Percentiles rank a stretch among this genome's conserved stretches.
These are phyloP conservation scores for Herpotrichia juniperi DNA, from an alignment of 2,329 filamentous ascomycete species.

Conservation along the genomic window DNA sequence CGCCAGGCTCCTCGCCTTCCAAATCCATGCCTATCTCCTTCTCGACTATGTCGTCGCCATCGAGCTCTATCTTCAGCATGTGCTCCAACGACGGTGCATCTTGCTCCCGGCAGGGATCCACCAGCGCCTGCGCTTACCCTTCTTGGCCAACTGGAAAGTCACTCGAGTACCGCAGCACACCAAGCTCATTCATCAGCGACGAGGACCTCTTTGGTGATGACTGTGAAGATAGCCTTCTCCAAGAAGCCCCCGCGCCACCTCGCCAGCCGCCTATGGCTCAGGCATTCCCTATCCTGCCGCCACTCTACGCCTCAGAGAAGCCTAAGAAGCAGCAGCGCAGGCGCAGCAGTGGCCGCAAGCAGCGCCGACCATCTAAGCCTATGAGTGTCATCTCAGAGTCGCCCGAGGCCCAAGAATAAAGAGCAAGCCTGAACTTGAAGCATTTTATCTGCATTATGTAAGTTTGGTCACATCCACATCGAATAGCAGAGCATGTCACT, in stretches of 20 bases:
- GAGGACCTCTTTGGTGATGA: conserved; percentile 49
- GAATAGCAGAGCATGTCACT: conserved; percentile 13
- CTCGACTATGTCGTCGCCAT: conserved; percentile 43
- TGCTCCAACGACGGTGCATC: conserved; percentile 26
- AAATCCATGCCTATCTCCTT: conserved; percentile 47
- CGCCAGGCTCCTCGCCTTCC: conserved; percentile 44
- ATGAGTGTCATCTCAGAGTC: conserved; percentile 51
- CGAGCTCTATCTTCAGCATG: conserved; percentile 44
- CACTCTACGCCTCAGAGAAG: conserved; percentile 49
- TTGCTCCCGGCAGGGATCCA: conserved; percentile 17
- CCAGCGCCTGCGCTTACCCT: conserved; percentile 45
- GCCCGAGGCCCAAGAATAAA: conserved; percentile 46
- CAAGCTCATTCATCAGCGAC: conserved; percentile 50
- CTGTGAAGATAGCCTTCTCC: conserved; percentile 44
- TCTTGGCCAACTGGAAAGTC: conserved; percentile 47
- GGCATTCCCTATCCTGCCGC: conserved; percentile 45
- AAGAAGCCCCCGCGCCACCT: conserved; percentile 48
- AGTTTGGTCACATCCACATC: conserved; percentile 13
- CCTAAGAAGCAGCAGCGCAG: conserved; percentile 47
- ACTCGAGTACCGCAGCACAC: conserved; percentile 43
- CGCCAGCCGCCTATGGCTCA: conserved; percentile 42
- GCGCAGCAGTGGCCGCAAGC: conserved; percentile 48
- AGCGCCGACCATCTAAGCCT: conserved; percentile 46
- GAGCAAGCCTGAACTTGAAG: neutral
- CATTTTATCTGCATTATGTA: conserved; percentile 17